Conservation (phyloP, 1,284 basidiomycete genomes). For the Trichosporon asahii region DNA sequence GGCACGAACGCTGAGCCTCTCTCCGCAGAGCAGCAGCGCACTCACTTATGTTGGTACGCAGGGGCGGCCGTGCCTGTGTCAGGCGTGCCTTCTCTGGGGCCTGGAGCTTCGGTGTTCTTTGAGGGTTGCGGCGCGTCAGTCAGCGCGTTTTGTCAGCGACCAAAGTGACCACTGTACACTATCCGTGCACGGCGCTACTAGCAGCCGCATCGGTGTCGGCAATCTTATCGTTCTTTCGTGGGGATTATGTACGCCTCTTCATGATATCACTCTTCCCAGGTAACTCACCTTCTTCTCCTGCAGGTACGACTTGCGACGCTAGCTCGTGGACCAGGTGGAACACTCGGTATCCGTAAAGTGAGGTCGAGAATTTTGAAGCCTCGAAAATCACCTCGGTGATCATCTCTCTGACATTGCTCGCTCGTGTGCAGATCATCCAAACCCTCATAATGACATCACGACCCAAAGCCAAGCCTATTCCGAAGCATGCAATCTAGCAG, state of each 20-base stretch:
- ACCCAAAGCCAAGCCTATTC: background rate
- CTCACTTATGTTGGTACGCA: background rate
- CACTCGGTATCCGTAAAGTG: background rate
- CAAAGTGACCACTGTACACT: too few species aligned
- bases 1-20: background rate
- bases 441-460: background rate
- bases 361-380: too few species aligned
- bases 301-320: background rate
- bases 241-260: background rate
- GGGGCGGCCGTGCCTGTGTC: background rate
- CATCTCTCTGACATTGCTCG: background rate
- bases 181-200: background rate
- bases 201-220: background rate
- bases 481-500: background rate
- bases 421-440: background rate
- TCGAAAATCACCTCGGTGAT: background rate
- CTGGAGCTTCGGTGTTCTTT: background rate
- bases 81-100: background rate
- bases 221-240: background rate
- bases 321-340: background rate
- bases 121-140: background rate
- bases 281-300: background rate
- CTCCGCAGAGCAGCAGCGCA: too few species aligned
- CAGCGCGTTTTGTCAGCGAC: background rate
- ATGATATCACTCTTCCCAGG: background rate